Conservation (phyloP, 2,329 filamentous ascomycete species). For the Emmonsiellopsis sp. region DNA sequence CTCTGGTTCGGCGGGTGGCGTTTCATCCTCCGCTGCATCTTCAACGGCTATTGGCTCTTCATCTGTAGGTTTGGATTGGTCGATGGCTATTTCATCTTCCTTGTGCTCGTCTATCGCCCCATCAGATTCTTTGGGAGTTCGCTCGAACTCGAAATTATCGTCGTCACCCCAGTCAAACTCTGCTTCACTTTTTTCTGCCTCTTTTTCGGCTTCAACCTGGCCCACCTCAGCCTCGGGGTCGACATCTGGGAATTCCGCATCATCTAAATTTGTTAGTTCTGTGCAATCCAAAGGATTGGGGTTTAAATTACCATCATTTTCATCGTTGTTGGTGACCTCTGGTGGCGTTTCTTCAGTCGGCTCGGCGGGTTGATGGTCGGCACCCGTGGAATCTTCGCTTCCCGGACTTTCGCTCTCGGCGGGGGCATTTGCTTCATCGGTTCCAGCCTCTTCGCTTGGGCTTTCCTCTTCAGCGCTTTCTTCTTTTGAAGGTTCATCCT, state of each 20-base stretch:
- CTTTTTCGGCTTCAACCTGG: conserved; percentile 11
- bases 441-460: conserved; percentile 4
- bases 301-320: conserved; percentile 15
- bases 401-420: neutral
- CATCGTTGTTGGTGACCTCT: conserved; percentile 2
- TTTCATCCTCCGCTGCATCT: conserved; percentile 5
- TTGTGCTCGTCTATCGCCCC: conserved; percentile 15
- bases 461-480: neutral
- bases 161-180: conserved; percentile 11
- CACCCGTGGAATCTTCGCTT: neutral
- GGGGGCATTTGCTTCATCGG: neutral
- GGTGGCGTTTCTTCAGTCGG: neutral
- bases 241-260: neutral
- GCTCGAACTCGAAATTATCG: neutral
- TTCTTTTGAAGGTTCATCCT: conserved; percentile 4
- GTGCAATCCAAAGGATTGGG: neutral
- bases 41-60: neutral
- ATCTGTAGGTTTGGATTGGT: neutral
- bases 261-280: neutral
- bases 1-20: neutral
- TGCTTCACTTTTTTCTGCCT: conserved; percentile 16
- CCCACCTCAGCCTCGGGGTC: conserved; percentile 5
- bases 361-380: neutral
- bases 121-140: conserved; percentile 10
- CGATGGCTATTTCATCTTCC: neutral